Conservation (phyloP, 2,329 filamentous ascomycete species). For the Pyricularia pennisetigena region DNA sequence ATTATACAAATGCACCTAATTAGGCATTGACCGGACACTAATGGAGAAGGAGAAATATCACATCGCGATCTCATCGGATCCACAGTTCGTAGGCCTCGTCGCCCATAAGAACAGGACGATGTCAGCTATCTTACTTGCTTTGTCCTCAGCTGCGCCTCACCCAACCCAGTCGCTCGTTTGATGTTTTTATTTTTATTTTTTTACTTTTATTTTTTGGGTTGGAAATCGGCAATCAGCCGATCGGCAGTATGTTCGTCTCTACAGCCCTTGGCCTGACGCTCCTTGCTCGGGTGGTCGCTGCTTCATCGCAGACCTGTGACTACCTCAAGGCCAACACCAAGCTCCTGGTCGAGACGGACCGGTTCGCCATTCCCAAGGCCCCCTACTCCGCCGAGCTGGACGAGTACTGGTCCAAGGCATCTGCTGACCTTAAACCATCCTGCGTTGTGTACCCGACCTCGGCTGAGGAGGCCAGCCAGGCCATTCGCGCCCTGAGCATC, state of each 20-base stretch:
- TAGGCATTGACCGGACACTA: background rate
- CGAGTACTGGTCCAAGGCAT: conserved; percentile 13
- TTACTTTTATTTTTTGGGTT: background rate
- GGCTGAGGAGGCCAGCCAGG: conserved; percentile 10
- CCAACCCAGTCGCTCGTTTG: background rate
- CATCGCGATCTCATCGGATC: background rate
- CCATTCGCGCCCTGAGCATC: conserved; percentile 9
- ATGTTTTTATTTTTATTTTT: too few relatives aligned
- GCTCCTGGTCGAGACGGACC: background rate
- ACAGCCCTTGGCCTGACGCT: background rate
- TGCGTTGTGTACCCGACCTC: conserved; percentile 13
- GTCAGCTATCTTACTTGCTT: background rate
- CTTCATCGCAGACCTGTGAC: conserved; percentile 1
- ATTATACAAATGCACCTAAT: background rate
- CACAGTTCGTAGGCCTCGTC: background rate
- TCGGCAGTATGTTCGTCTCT: background rate
- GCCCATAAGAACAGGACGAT: background rate
- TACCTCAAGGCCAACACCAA: conserved; percentile 1
- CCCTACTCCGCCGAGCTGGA: conserved; percentile 2
- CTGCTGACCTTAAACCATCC: conserved; percentile 11
- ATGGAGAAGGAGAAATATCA: background rate
- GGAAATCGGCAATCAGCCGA: background rate
- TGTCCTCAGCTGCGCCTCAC: background rate
- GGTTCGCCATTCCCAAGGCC: conserved; percentile 1
- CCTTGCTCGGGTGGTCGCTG: background rate